Evolutionary conservation across 495 filamentous ascomycete species (phyloP), one percentile per base, ranked within the genome.

Genomic region (Lasiosphaeriaceae sp.): DNA sequence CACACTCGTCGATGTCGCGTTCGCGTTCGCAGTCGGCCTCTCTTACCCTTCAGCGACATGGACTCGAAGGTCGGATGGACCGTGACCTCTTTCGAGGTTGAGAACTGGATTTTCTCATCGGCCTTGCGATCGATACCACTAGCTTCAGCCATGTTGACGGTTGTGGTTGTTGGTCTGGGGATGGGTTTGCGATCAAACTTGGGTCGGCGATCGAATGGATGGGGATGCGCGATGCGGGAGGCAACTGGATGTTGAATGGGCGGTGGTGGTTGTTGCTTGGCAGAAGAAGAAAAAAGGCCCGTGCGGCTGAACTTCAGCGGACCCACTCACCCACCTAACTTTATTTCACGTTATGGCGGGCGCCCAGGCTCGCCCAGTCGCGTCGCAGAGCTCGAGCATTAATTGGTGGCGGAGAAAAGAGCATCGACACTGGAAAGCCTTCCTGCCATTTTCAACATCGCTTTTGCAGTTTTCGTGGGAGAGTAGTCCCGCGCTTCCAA

Each of bases 61-160:
- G 75, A 71, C 74, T 79, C 80, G 66, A 82, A 83, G 29, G 80
- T 83, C 55, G 80, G 80, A 63, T 77, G 74, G n/a, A 96, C 92
- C 11, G 84, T 90, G 50, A 98, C 93, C 83, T 98, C 95, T 75
- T 95, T 96, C 58, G 91, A 96, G 72, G 94, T 98, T 57, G 83
- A 84, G 79, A 98, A 98, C 79, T 97, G 94, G 82, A 97, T 95
- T 71, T 88, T 87, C 84, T 96, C 92, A 75, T 97, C 94, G 34
- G 86, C 85, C 67, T 92, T 90, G 73, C 90, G 86, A 76, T 98
- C 95, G 65, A 97, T 96, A 34, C 77, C 77, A 41, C 73, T 45
- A 37, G 21, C 70, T 65, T 96, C 93, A 46, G 93, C 89, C 94
- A 98, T 98, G 22, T 94, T 56, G 57, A 54, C 49, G 50, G 11